Conservation (phyloP, 139 green algal species). For the Diplosphaera chodatii region DNA sequence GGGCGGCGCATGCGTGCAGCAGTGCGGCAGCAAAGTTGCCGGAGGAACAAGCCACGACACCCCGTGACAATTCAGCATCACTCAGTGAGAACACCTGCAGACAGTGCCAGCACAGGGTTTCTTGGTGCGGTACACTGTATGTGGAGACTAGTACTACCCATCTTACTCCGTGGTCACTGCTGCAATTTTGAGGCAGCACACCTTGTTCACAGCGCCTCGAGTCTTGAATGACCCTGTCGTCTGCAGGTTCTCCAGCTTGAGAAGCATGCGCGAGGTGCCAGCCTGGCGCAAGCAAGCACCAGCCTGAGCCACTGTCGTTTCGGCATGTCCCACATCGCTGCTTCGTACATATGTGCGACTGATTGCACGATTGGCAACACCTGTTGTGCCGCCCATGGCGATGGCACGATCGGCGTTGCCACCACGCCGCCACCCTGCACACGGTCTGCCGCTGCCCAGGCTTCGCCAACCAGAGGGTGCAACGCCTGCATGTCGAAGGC, state of each 20-base stretch:
- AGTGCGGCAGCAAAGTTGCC: slow-evolving; percentile 64
- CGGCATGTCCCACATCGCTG: too few relatives aligned
- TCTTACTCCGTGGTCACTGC: too few relatives aligned
- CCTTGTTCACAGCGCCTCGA: slow-evolving; percentile 37
- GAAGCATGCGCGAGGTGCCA: slow-evolving; percentile 6
- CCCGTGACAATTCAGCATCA: slow-evolving; percentile 11
- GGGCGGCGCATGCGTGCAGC: slow-evolving; percentile 30
- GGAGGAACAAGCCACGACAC: slow-evolving; percentile 43
- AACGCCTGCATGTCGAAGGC: background rate
- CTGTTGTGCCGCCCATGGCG: slow-evolving; percentile 11
- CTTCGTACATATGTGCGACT: too few relatives aligned
- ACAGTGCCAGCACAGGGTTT: too few relatives aligned
- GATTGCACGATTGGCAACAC: too few relatives aligned
- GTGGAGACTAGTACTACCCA: too few relatives aligned
- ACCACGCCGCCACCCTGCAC: background rate
- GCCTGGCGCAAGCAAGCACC: too few relatives aligned
- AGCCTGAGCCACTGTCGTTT: too few relatives aligned
- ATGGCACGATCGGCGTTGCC: slow-evolving; percentile 17
- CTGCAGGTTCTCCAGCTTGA: slow-evolving; percentile 52
- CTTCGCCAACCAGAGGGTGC: background rate
- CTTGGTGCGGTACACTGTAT: too few relatives aligned
- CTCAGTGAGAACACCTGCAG: slow-evolving; percentile 36
- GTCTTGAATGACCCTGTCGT: slow-evolving; percentile 51
- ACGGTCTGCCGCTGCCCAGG: background rate
- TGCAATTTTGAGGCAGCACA: too few relatives aligned